Percentiles rank a stretch among this genome's conserved stretches.
phyloP scores from a whole-genome alignment of 2,329 filamentous ascomycete species.

The Helminthosporium solani region DNA sequence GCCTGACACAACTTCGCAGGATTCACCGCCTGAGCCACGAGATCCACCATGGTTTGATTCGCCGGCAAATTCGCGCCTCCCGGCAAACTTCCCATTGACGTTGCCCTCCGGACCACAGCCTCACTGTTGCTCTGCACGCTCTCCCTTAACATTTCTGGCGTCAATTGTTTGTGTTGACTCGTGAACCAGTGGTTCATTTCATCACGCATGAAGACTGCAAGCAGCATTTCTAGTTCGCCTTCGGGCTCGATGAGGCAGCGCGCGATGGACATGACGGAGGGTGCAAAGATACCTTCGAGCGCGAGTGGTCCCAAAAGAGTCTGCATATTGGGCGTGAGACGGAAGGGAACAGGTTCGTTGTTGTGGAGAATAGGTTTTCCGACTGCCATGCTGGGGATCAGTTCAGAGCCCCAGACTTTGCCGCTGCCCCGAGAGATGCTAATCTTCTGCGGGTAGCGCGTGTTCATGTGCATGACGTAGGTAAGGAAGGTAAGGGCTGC shows the following conservation, averaged over 20 bases:
- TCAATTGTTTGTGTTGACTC: conserved; percentile 65
- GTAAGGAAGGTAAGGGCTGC: conserved; percentile 97
- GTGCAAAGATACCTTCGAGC: conserved; percentile 94
- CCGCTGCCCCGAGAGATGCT: conserved; percentile 84
- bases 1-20: conserved; percentile 84
- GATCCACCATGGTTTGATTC: conserved; percentile 94
- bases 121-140: conserved; percentile 85
- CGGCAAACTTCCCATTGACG: conserved; percentile 76
- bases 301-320: conserved; percentile 93
- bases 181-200: conserved; percentile 99
- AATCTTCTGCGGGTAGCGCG: conserved; percentile 93
- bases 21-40: conserved; percentile 89
- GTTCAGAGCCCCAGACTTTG: conserved; percentile 93
- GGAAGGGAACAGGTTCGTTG: conserved; percentile 93
- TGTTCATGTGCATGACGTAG: conserved; percentile 96
- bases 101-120: conserved; percentile 85
- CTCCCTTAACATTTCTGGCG: conserved; percentile 71
- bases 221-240: conserved; percentile 85
- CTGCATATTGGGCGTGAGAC: conserved; percentile 93
- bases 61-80: conserved; percentile 77
- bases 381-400: conserved; percentile 85
- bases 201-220: conserved; percentile 92
- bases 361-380: conserved; percentile 90
- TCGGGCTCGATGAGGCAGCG: conserved; percentile 84
- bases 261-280: conserved; percentile 92